Evolutionary conservation across 176 grass and related monocot species (phyloP).

Genomic region (Eleusine coracana): DNA sequence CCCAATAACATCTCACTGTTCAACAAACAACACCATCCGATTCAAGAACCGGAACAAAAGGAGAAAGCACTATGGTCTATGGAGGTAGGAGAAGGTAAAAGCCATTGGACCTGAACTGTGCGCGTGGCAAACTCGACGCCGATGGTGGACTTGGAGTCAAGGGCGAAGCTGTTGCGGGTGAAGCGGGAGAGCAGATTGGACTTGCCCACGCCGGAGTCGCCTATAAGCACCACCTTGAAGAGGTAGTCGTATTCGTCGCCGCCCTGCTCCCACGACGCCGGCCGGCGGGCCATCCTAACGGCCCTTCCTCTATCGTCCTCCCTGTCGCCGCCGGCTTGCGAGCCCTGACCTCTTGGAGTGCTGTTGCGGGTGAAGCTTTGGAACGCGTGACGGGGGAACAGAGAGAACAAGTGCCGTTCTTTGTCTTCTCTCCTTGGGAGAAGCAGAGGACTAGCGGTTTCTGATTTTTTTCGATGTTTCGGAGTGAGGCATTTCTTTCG

Average conservation of each 20-base stretch:
- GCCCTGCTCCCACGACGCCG: slow-evolving; percentile 38
- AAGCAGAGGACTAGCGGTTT: not conserved
- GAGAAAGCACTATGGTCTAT: not conserved
- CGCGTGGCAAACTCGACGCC: slow-evolving; percentile 67
- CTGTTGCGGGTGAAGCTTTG: not conserved
- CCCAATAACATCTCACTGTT: not conserved
- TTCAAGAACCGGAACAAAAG: not conserved
- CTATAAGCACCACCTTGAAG: slow-evolving; percentile 94
- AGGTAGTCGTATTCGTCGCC: slow-evolving; percentile 94
- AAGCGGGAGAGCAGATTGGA: slow-evolving; percentile 96
- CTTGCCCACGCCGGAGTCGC: slow-evolving; percentile 89
- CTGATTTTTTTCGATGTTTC: too few species aligned
- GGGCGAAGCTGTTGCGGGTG: slow-evolving; percentile 50
- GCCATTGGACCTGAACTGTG: slow-evolving; percentile 43
- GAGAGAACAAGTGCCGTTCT: not conserved
- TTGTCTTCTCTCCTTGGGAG: not conserved
- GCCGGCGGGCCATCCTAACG: slow-evolving; percentile 19
- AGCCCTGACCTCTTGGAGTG: not conserved
- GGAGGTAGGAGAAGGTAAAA: not conserved
- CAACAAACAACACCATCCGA: not conserved
- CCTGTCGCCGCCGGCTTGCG: not conserved
- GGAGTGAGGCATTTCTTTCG: too few species aligned
- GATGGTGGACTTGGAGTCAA: slow-evolving; percentile 63
- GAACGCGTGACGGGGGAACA: not conserved
- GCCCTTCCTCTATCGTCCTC: not conserved